A percentile compares a stretch with the other conserved stretches of the same genome.
Evolutionary conservation across 306 rosid genomes (phyloP).

Genomic region (Casuarina equisetifolia): DNA sequence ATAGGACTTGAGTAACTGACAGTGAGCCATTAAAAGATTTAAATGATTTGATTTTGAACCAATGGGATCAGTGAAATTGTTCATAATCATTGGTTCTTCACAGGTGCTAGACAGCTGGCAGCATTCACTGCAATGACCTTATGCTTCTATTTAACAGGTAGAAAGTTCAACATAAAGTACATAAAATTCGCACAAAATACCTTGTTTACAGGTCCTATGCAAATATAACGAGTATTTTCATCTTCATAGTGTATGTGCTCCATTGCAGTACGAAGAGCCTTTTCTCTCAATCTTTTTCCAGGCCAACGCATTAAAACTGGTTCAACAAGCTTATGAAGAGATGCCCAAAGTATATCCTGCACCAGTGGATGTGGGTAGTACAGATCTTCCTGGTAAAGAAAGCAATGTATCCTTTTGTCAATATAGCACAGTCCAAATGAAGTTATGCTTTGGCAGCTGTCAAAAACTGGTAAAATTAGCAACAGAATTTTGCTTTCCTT

Average conservation of each 20-base stretch:
- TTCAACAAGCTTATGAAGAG: slow-evolving; percentile 68
- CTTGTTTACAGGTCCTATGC: slow-evolving; percentile 96
- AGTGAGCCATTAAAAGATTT: slow-evolving; percentile 2
- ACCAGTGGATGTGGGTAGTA: slow-evolving; percentile 86
- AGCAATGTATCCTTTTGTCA: slow-evolving; percentile 25
- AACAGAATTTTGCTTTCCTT: not conserved
- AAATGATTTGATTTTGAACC: not conserved
- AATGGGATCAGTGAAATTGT: not conserved
- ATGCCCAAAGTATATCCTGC: slow-evolving; percentile 85
- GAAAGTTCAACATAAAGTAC: slow-evolving; percentile 5
- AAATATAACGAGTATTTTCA: slow-evolving; percentile 90
- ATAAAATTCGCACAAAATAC: slow-evolving; percentile 36
- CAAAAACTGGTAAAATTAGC: slow-evolving; percentile 22
- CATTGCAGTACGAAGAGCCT: slow-evolving; percentile 56
- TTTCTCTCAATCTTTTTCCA: slow-evolving; percentile 77
- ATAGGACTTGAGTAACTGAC: not conserved
- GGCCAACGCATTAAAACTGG: slow-evolving; percentile 87
- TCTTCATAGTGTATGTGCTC: slow-evolving; percentile 92
- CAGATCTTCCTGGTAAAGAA: slow-evolving; percentile 71
- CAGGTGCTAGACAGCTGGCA: not conserved
- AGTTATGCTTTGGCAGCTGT: slow-evolving; percentile 23
- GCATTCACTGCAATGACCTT: slow-evolving; percentile 8
- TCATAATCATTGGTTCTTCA: slow-evolving; percentile 13
- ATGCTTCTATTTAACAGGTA: slow-evolving; percentile 17
- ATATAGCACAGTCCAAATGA: slow-evolving; percentile 18